Conservation (phyloP, 148 eudicot species). For the Rhododendron vialii region DNA sequence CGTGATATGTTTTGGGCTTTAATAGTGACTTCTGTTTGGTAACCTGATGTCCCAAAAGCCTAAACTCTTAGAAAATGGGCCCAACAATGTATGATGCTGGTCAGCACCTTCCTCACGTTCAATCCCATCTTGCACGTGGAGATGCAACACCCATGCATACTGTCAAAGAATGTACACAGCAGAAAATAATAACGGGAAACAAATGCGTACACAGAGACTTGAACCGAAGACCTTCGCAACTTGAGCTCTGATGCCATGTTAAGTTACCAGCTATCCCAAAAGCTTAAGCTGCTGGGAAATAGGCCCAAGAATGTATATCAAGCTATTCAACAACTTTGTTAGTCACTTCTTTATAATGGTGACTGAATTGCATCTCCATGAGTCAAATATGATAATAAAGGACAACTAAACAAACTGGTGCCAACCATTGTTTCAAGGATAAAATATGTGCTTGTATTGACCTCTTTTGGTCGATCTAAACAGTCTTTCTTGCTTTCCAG, state of each 20-base stretch:
- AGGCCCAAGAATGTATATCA: neutral
- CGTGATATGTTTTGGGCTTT: neutral
- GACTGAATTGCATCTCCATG: neutral
- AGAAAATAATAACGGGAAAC: neutral
- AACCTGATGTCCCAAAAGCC: neutral
- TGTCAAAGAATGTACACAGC: neutral
- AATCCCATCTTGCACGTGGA: neutral
- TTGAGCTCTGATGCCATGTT: neutral
- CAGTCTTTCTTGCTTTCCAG: slow-evolving; percentile 33
- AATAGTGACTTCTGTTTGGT: neutral
- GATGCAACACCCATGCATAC: neutral
- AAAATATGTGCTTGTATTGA: neutral
- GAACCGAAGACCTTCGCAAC: neutral
- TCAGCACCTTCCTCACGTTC: neutral
- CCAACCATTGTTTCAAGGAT: neutral
- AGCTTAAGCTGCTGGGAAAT: neutral
- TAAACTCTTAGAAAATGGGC: neutral
- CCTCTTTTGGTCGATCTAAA: neutral
- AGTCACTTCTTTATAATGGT: neutral
- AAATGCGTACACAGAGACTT: neutral
- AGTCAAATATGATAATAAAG: neutral
- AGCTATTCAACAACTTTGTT: neutral
- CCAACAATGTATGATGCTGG: no score
- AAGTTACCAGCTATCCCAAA: neutral
- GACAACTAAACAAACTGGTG: neutral